Conservation (phyloP, 2,329 filamentous ascomycete species). For the Pestalotiopsis sp. region DNA sequence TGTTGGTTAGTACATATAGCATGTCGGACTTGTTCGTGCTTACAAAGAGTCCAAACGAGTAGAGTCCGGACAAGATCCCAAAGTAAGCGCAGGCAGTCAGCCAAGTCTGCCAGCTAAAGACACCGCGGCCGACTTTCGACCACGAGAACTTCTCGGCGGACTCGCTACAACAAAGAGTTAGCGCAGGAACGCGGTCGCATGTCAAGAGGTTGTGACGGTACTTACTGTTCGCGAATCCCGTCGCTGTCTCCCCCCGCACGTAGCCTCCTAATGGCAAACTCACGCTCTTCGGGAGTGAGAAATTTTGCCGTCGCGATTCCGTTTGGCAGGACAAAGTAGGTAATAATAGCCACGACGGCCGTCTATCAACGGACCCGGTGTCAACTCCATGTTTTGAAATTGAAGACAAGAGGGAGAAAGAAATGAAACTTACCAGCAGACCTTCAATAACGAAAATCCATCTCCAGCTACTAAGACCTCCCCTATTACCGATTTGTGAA, state of each 20-base stretch:
- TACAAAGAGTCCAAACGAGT: slow-evolving; percentile 67
- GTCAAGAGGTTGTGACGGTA: neutral
- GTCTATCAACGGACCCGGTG: slow-evolving; percentile 42
- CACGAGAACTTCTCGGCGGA: slow-evolving; percentile 55
- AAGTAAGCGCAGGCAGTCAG: slow-evolving; percentile 65
- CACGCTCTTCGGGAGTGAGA: slow-evolving; percentile 53
- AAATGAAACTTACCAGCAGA: slow-evolving; percentile 41
- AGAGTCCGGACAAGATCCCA: slow-evolving; percentile 59
- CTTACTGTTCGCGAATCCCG: neutral
- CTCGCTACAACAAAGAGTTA: slow-evolving; percentile 24
- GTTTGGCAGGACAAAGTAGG: slow-evolving; percentile 59
- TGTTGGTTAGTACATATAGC: neutral
- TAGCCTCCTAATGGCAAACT: slow-evolving; percentile 49
- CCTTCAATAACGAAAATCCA: slow-evolving; percentile 68
- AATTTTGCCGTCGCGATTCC: slow-evolving; percentile 56
- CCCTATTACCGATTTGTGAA: slow-evolving; percentile 58
- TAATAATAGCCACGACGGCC: slow-evolving; percentile 51
- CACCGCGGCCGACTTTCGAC: slow-evolving; percentile 64
- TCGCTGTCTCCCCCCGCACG: slow-evolving; percentile 25
- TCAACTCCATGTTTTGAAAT: slow-evolving; percentile 2
- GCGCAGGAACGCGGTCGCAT: neutral
- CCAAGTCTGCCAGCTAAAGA: slow-evolving; percentile 65
- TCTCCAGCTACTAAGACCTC: slow-evolving; percentile 59
- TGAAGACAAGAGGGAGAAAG: neutral
- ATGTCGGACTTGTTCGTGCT: slow-evolving; percentile 23